Base-by-base conservation (phyloP, 768 basidiomycete genomes). In the Suillus discolor region DNA sequence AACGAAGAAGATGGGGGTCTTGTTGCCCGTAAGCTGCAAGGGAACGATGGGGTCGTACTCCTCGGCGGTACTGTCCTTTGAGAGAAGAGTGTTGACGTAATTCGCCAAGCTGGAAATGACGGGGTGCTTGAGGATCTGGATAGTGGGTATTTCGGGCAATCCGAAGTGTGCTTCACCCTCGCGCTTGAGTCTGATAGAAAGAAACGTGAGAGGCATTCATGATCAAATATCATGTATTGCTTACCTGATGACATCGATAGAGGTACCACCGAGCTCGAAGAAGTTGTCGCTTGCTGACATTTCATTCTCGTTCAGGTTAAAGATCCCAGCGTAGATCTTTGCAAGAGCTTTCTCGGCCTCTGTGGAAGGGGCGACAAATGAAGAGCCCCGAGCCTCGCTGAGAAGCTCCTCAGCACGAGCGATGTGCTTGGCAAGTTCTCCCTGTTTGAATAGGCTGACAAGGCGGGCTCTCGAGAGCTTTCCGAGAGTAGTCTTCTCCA, bases 401-500 rank as follows among this genome's bases (percentile, higher is more conserved):
- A 71, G 39, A 13, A 72, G 42, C 55, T 69, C 68, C 38, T 73
- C 70, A 18, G 77, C 68, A 20, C 69, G 72, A n/a, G 62, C 61
- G 16, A 76, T 65, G 49, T 77, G 68, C 57, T 67, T 63, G 12
- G 69, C 66, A 66, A 75, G 74, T 12, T 75, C 73, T 16, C 80
- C 79, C 62, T 74, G 69, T 4, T 74, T 71, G 68, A 77, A 81
- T 4, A 71, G 71, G 41, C 69, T 64, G 13, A 74, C 53, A 18
- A 82, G 76, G 12, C 74, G 71, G 7, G 79, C 68, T 2, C 76
- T 74, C 15, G 81, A 81, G 12, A 82, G 74, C 65, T 82, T 82
- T 15, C 80, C 81, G 4, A 82, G 74, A 0, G 81, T 78, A 1
- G 80, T 81, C 71, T 79, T 81, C 61, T 79, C 76, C 70, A 82